Evolutionary conservation across 2,329 filamentous ascomycete genomes (phyloP).

Genomic region (Lithohypha guttulata): DNA sequence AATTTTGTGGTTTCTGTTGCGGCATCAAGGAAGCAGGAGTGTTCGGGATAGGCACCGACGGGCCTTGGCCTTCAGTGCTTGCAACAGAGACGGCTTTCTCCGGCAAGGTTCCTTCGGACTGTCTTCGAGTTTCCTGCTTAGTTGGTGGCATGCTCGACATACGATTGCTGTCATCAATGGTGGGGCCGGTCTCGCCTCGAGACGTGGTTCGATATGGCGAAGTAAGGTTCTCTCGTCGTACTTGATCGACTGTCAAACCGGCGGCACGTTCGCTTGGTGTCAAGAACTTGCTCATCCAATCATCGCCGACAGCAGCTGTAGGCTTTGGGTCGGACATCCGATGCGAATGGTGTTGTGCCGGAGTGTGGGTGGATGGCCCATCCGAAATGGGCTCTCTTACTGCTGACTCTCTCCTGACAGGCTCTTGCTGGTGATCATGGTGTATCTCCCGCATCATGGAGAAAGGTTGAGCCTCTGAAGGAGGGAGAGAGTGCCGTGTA

Average conservation of each 20-base stretch:
- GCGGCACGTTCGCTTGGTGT: conserved; percentile 46
- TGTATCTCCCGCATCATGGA: background rate
- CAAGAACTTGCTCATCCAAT: conserved; percentile 48
- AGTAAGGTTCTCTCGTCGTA: conserved; percentile 12
- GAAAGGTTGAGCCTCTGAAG: conserved; percentile 9
- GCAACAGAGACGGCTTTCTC: background rate
- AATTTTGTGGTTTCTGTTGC: conserved; percentile 34
- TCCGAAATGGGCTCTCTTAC: background rate
- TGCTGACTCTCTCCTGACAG: background rate
- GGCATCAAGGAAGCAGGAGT: conserved; percentile 44
- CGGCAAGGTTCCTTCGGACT: conserved; percentile 4
- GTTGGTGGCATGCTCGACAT: conserved; percentile 3
- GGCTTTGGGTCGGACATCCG: background rate
- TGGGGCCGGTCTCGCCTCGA: conserved; percentile 4
- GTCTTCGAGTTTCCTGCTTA: conserved; percentile 4
- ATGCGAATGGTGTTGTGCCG: background rate
- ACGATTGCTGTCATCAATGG: conserved; percentile 5
- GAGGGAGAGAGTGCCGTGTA: conserved; percentile 32
- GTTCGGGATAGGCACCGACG: conserved; percentile 41
- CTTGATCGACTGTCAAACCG: conserved; percentile 22
- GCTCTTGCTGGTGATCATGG: conserved; percentile 1
- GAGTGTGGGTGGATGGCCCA: background rate
- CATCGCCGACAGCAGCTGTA: background rate
- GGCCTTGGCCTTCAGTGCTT: background rate
- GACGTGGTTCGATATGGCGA: background rate